Evolutionary conservation across 768 basidiomycete species (phyloP).

Genomic region (Mycena latifolia): DNA sequence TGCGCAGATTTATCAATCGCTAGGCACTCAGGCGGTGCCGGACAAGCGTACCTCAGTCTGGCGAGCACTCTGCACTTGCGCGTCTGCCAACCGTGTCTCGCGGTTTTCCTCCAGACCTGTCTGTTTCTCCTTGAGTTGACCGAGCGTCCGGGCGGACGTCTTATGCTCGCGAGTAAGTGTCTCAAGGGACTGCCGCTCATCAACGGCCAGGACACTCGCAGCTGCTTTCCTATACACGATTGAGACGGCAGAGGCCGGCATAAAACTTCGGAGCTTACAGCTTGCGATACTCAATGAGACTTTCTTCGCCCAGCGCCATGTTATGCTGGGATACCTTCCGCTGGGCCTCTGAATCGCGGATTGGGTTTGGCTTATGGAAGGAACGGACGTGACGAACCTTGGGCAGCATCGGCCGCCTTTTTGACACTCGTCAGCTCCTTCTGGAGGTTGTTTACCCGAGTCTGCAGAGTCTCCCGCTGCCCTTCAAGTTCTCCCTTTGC

Average conservation of each 20-base stretch:
- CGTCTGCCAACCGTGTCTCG: slow-evolving; percentile 68
- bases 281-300: slow-evolving; percentile 87
- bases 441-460: slow-evolving; percentile 67
- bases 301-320: slow-evolving; percentile 83
- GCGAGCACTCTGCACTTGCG: slow-evolving; percentile 58
- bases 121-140: slow-evolving; percentile 77
- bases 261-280: slow-evolving; percentile 63
- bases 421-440: slow-evolving; percentile 77
- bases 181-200: slow-evolving; percentile 90
- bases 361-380: background rate
- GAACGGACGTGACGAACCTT: slow-evolving; percentile 64
- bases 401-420: slow-evolving; percentile 80
- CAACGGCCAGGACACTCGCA: slow-evolving; percentile 83
- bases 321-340: slow-evolving; percentile 79
- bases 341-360: slow-evolving; percentile 70
- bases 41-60: slow-evolving; percentile 66
- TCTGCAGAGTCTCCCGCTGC: slow-evolving; percentile 58
- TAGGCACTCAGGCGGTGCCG: background rate
- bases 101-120: slow-evolving; percentile 73
- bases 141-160: slow-evolving; percentile 70
- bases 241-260: background rate
- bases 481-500: slow-evolving; percentile 73
- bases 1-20: background rate
- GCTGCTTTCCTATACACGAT: slow-evolving; percentile 72
- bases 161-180: slow-evolving; percentile 87